Percentiles rank a stretch among this genome's conserved stretches.
Evolutionary conservation across 129 eudicot genomes (phyloP).

Genomic region (Artemisia annua): DNA sequence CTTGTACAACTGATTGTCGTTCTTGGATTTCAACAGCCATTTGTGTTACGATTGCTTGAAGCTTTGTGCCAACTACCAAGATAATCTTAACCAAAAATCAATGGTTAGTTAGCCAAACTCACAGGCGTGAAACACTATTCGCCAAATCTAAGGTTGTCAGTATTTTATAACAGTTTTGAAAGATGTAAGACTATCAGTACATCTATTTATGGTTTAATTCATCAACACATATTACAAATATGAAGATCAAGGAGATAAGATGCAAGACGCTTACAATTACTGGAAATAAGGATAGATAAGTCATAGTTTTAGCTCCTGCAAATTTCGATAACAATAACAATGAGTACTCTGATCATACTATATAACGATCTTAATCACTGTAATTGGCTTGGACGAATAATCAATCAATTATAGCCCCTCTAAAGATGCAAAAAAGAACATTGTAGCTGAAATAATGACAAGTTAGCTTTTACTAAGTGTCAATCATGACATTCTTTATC

Average conservation of each 20-base stretch:
- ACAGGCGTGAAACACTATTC: not conserved
- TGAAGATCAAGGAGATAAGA: not conserved
- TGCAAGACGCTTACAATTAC: constrained; percentile 27
- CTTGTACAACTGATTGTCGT: constrained; percentile 87
- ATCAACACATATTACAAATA: not conserved
- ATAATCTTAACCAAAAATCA: constrained; percentile 47
- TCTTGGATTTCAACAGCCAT: constrained; percentile 96
- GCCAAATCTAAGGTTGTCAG: not conserved
- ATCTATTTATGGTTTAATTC: not conserved
- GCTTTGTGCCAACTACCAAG: constrained; percentile 90
- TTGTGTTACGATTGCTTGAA: constrained; percentile 77
- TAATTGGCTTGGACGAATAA: not conserved
- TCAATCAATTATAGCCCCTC: not conserved
- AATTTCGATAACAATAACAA: not conserved
- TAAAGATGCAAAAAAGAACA: not conserved
- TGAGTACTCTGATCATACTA: not conserved
- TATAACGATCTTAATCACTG: not conserved
- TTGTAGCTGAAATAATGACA: not conserved
- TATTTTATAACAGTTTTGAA: not conserved
- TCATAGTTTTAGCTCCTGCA: constrained; percentile 42
- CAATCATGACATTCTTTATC: not conserved
- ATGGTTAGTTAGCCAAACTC: constrained; percentile 12
- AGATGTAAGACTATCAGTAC: not conserved
- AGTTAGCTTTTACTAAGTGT: not conserved
- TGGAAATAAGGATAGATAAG: constrained; percentile 37